Base-by-base conservation (phyloP, 2,329 filamentous ascomycete genomes). In the Penicillium sp. region DNA sequence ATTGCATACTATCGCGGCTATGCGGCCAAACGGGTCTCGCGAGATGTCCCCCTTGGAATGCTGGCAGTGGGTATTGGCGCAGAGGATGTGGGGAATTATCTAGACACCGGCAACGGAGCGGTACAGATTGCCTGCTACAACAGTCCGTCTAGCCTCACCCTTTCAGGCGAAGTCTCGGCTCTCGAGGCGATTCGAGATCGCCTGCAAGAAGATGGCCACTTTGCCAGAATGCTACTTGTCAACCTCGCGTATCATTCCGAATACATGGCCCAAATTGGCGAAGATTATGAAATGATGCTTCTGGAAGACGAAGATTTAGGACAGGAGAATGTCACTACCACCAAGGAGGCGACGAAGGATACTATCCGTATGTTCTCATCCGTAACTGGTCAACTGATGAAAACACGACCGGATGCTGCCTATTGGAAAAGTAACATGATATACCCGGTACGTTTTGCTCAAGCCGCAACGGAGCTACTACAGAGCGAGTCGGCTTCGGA, bases 371-470 rank as follows among this genome's bases (percentile, higher is more conserved):
- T 57, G 54, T 45, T 57, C 31, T 54, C 54, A 15, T 54, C 40
- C 6, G 57, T 59, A 7, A 51, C 54, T 4, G 48, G 33, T 31
- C 8, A 4, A 6, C 17, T 6, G 33, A 29, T 35, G 23, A 21
- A 29, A n/a, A n/a, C 23, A 17, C 25, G 10, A 13, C 19, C 13
- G 10, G 38, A 41, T 4, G 45, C 61, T 23, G 19, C 29, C 10
- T 67, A 70, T 23, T 69, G 69, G 69, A 51, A n/a, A 13, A 45
- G n/a, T 2, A 72, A 71, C 49, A 53, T 72, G 58, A 35, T 58
- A 4, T 57, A 45, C 12, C 54, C 45, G 3, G 58, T 60, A 13
- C 50, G 33, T 4, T 60, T 60, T 35, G 45, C 31, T 15, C 37
- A 19, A 21, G 37, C 51, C 2, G 23, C 49, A 6, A 17, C 25